These are phyloP conservation scores for Penicillium fuscoglaucum DNA, from an alignment of 2,329 filamentous ascomycete genomes.

Conservation along the genomic window DNA sequence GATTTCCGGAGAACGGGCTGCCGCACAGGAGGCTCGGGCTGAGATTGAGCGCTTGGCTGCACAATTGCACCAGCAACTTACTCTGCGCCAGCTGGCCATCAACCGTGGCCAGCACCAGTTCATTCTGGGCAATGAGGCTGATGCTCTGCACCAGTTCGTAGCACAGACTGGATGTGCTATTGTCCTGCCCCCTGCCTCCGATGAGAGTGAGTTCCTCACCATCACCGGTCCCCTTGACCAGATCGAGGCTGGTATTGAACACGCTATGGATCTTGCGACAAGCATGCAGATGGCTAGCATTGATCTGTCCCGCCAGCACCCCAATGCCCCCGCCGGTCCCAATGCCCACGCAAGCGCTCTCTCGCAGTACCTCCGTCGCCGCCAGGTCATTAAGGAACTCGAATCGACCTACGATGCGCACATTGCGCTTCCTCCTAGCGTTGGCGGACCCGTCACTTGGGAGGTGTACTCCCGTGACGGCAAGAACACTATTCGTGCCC, in stretches of 20 bases:
- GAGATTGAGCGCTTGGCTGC: constrained; percentile 78
- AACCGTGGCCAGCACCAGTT: constrained; percentile 90
- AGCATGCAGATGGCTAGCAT: constrained; percentile 82
- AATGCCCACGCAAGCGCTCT: constrained; percentile 80
- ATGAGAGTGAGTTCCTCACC: constrained; percentile 79
- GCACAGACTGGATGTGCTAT: constrained; percentile 87
- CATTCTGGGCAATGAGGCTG: constrained; percentile 81
- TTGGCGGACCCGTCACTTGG: constrained; percentile 72
- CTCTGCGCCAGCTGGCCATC: constrained; percentile 76
- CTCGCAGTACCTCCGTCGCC: constrained; percentile 82
- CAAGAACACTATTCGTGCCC: constrained; percentile 64
- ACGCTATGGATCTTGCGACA: constrained; percentile 83
- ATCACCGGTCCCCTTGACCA: constrained; percentile 76
- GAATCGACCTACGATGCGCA: constrained; percentile 80
- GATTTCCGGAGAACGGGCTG: constrained; percentile 79
- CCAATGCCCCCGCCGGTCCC: constrained; percentile 68
- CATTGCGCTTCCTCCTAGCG: constrained; percentile 73
- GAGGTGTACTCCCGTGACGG: constrained; percentile 84
- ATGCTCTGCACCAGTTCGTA: constrained; percentile 82
- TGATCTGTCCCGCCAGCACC: constrained; percentile 78
- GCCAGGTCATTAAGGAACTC: constrained; percentile 76
- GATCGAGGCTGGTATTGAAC: constrained; percentile 73
- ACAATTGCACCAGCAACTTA: constrained; percentile 72
- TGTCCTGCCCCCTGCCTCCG: constrained; percentile 71
- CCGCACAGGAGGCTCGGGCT: constrained; percentile 75